These are phyloP conservation scores for Polygonum aviculare DNA, from an alignment of 148 eudicot genomes.

Conservation along the genomic window DNA sequence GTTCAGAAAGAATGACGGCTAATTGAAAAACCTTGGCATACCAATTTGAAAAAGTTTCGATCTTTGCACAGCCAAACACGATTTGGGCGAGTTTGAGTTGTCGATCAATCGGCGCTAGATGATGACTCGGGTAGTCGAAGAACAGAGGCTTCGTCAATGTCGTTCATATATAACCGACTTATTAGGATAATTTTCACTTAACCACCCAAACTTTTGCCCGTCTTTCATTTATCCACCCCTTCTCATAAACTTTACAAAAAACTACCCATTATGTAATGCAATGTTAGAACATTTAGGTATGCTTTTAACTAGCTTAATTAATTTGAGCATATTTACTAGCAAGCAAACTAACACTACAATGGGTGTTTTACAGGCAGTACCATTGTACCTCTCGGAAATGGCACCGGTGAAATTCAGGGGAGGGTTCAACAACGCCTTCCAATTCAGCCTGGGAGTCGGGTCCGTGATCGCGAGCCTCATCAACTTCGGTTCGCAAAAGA, in stretches of 20 bases:
- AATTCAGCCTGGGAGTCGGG: conserved; percentile 37
- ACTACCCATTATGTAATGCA: too few species aligned
- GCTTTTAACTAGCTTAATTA: too few species aligned
- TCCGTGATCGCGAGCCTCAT: conserved; percentile 24
- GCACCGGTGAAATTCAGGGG: conserved; percentile 53
- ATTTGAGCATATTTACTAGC: too few species aligned
- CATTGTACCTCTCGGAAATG: conserved; percentile 63
- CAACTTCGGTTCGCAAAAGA: conserved; percentile 30
- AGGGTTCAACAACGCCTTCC: conserved; percentile 56
- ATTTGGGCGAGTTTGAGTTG: neutral
- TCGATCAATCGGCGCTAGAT: neutral
- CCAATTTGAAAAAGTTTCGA: neutral
- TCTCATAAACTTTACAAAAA: too few species aligned
- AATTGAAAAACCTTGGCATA: neutral
- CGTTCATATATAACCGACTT: too few species aligned
- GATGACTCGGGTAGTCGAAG: too few species aligned
- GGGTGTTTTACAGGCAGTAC: conserved; percentile 32
- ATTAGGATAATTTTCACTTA: too few species aligned
- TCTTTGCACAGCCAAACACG: neutral
- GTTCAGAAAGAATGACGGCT: neutral
- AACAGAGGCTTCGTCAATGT: too few species aligned
- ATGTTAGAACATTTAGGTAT: too few species aligned
- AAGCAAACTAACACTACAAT: neutral
- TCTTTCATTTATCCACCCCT: too few species aligned
- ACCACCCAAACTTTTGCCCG: too few species aligned